Base-by-base conservation (phyloP, 2,329 filamentous ascomycete species). In the Colletotrichum liaoningense region DNA sequence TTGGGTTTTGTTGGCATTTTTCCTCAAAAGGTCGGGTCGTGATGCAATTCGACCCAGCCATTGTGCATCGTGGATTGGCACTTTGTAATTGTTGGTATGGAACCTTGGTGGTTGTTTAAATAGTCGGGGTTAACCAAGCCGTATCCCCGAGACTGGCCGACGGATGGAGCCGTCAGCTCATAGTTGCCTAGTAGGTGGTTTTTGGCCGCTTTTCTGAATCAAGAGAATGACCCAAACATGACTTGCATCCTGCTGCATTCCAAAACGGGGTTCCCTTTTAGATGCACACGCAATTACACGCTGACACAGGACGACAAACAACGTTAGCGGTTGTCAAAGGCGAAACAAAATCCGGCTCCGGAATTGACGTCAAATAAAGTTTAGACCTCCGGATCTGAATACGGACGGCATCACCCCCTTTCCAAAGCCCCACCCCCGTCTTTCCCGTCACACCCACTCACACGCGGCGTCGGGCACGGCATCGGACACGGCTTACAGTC, bases 1-100 rank as follows among this genome's bases (percentile, higher is more conserved):
- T 14, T 26, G 6, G 42, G n/a, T 22, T 38, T 22, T 38, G 35
- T 68, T 55, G 56, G 57, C 38, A 24, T 22, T 49, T 70, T n/a
- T 14, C 19, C 33, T 59, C 38, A n/a, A n/a, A 19, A 26, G 14
- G 14, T 49, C 26, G 46, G 67, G 71, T 54, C 67, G 67, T 73
- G 67, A 73, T 73, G 71, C 60, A 64, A 35, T 69, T 72, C 70
- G 70, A 58, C 70, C 70, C 33, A 24, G 63, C 49, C 63, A 22
- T 24, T 38, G 42, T 54, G 54, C 42, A 28, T 64, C 63, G 14
- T 55, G 11, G 38, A 58, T 14, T 38, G 26, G 46, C 56, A 55
- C 12, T 62, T 62, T 46, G 33, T 46, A 30, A 56, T 35, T 35
- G 57, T 7, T n/a, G 42, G 16, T n/a, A 46, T 46, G 42, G 42